Base-by-base conservation (phyloP, 176 grass and related monocot species). In the Triticum dicoccoides region DNA sequence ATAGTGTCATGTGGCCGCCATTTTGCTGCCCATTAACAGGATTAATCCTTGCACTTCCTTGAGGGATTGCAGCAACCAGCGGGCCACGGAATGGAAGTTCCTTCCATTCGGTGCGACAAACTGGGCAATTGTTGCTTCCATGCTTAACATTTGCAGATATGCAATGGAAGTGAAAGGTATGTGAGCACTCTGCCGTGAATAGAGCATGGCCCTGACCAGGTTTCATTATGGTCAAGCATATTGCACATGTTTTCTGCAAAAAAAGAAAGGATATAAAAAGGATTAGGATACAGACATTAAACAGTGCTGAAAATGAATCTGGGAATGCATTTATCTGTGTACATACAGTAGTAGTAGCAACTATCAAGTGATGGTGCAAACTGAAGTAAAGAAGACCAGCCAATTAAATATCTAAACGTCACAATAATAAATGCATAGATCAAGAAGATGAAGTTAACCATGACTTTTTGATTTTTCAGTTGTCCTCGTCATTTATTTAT, bases 141-240 rank as follows among this genome's bases (percentile, higher is more conserved):
- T 96, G 89, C 85, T 92, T 96, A 77, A 96, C 91, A 90, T 94
- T 96, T 78, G 94, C 87, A 80, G 89, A 83, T 88, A 96, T 96
- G 41, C 94, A 96, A 39, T 96, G 94, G 78, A 96, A 96, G 51
- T 96, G 94, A 61, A 96, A 96, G 42, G 91, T 94, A 71, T 96
- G 94, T 4, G 89, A 92, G 74, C 94, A 96, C 83, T 96, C 94
- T 62, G 94, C 94, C 62, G 94, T 96, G 83, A 96, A 96, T 42
- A 96, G 82, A 69, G 94, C 94, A 86, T 96, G 91, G 1, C 91
- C 94, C 76, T 96, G 88, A 39, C 94, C 94, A 65, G 91, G 89
- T 83, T 96, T 94, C 91, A 96, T 96, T 49, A 86, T 87, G 11
- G 82, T 89, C 71, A 96, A 87, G 85, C 94, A 96, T 94, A 96